These are phyloP conservation scores for Emergomyces africanus DNA, from an alignment of 2,329 filamentous ascomycete genomes.

Conservation along the genomic window DNA sequence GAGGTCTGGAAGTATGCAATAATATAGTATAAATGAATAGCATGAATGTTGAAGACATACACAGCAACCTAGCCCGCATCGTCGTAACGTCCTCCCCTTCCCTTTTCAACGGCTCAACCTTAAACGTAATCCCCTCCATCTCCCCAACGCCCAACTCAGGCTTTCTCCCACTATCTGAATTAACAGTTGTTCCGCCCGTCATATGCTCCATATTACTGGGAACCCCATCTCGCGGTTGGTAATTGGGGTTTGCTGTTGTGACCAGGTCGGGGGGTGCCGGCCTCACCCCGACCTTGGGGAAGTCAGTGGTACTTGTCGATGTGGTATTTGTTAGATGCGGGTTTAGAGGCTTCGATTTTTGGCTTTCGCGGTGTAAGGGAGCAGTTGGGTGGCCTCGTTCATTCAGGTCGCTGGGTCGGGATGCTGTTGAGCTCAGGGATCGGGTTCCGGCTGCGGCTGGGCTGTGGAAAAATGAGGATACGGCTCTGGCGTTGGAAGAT, in stretches of 20 bases:
- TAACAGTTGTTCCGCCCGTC: conserved; percentile 46
- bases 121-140: conserved; percentile 74
- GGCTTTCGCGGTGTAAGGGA: conserved; percentile 41
- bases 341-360: conserved; percentile 46
- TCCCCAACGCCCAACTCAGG: conserved; percentile 57
- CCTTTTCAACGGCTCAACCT: conserved; percentile 76
- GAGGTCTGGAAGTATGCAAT: neutral
- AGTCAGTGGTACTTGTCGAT: conserved; percentile 50
- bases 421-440: conserved; percentile 21
- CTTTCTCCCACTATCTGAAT: neutral
- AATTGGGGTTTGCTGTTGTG: conserved; percentile 43
- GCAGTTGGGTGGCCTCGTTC: conserved; percentile 41
- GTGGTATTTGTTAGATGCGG: conserved; percentile 52
- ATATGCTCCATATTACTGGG: conserved; percentile 52
- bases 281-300: conserved; percentile 46
- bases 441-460: conserved; percentile 9
- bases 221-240: conserved; percentile 45
- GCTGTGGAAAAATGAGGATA: conserved; percentile 10
- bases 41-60: conserved; percentile 21
- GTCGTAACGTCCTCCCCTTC: conserved; percentile 73
- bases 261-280: conserved; percentile 48
- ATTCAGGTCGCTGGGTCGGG: conserved; percentile 29
- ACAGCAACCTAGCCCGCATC: conserved; percentile 75
- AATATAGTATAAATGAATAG: neutral
- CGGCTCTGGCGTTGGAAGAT: conserved; percentile 15